phyloP scores from a whole-genome alignment of 164 flowering plant genomes.

The Annona squamosa region DNA sequence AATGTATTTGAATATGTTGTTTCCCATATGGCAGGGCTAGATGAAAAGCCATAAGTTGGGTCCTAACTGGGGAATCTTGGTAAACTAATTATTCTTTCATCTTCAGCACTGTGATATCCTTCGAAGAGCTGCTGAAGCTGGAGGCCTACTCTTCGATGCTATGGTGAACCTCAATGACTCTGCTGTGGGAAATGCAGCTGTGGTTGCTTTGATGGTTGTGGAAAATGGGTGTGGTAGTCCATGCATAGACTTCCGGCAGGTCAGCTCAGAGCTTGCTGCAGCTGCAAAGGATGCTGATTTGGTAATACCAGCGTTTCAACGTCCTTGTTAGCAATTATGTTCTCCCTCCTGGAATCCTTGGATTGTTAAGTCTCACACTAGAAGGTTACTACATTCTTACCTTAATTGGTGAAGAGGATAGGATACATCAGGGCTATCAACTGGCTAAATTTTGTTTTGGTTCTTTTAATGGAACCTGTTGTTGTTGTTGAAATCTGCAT shows the following conservation, averaged over 20 bases:
- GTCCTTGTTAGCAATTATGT: not conserved
- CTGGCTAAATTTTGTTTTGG: no score
- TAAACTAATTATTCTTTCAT: not conserved
- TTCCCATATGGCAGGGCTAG: not conserved
- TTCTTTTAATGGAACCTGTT: no score
- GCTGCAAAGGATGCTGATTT: conserved; percentile 93
- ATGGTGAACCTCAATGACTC: conserved; percentile 54
- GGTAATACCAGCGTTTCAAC: conserved; percentile 36
- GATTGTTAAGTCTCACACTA: not conserved
- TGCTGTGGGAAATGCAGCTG: conserved; percentile 39
- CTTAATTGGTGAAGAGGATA: no score
- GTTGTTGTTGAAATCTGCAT: no score
- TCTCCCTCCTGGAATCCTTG: not conserved
- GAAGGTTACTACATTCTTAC: not conserved
- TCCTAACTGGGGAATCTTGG: not conserved
- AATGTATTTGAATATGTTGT: not conserved
- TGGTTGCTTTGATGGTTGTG: conserved; percentile 84
- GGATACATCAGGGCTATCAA: no score
- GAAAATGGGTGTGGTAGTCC: conserved; percentile 99
- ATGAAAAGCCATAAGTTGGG: not conserved
- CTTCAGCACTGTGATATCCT: conserved; percentile 92
- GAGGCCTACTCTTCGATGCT: conserved; percentile 93
- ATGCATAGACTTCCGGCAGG: conserved; percentile 92
- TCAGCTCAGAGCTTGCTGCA: conserved; percentile 95
- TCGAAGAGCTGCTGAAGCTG: conserved; percentile 92